A percentile compares a stretch with the other conserved stretches of the same genome.
Evolutionary conservation across 495 filamentous ascomycete genomes (phyloP).

Genomic region (Usnea hakonensis): DNA sequence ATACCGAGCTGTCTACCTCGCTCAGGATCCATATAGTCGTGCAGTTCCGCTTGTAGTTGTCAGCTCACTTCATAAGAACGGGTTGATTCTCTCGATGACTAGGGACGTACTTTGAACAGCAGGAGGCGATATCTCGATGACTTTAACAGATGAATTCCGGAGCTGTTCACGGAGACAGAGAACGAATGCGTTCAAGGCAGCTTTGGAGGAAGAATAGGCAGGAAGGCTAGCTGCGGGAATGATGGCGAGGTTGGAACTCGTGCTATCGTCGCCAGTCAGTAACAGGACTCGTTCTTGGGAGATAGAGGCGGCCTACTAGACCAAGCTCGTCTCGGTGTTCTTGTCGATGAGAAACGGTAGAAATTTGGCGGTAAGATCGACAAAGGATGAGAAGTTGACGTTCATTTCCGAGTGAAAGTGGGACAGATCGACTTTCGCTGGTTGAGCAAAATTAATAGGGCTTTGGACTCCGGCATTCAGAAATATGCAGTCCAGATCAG

Average conservation of each 20-base stretch:
- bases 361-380: constrained; percentile 53
- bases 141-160: constrained; percentile 39
- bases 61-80: background rate
- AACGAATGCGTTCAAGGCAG: constrained; percentile 39
- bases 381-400: constrained; percentile 57
- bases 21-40: constrained; percentile 35
- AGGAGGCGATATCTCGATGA: constrained; percentile 61
- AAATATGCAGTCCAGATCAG: constrained; percentile 37
- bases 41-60: constrained; percentile 28
- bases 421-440: constrained; percentile 45
- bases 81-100: no score
- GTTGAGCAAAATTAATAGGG: constrained; percentile 50
- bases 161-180: constrained; percentile 56
- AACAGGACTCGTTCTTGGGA: background rate
- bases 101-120: constrained; percentile 47
- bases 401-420: constrained; percentile 46
- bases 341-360: constrained; percentile 53
- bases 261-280: constrained; percentile 26
- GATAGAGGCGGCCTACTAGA: constrained; percentile 22
- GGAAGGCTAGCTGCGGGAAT: constrained; percentile 34
- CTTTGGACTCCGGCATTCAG: constrained; percentile 39
- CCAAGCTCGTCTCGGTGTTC: constrained; percentile 25
- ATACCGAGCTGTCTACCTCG: constrained; percentile 47
- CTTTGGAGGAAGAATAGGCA: constrained; percentile 39
- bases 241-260: constrained; percentile 37